Evolutionary conservation across 768 basidiomycete genomes (phyloP).

Genomic region (Podaxis rugospora): DNA sequence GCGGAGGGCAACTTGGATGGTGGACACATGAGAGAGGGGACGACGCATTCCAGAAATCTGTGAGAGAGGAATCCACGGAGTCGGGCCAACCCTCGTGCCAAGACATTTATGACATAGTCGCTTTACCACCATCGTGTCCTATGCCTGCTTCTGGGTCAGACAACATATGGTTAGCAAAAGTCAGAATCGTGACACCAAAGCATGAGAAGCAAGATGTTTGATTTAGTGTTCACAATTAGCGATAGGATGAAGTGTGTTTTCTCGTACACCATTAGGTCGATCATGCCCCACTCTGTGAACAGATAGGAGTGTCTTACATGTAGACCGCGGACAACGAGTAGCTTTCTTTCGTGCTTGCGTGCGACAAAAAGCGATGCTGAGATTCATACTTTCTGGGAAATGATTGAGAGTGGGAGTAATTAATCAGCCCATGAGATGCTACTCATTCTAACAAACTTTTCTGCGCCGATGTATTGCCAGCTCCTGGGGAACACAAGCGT

Average conservation of each 20-base stretch:
- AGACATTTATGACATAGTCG: slow-evolving; percentile 13
- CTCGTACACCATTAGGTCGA: slow-evolving; percentile 2
- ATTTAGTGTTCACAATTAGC: slow-evolving; percentile 15
- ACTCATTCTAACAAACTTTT: slow-evolving; percentile 7
- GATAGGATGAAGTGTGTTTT: slow-evolving; percentile 1
- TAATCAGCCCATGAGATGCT: slow-evolving; percentile 3
- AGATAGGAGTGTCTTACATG: background rate
- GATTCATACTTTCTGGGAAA: slow-evolving; percentile 13
- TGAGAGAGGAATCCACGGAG: slow-evolving; percentile 9
- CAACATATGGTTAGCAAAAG: slow-evolving; percentile 12
- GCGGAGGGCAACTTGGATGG: background rate
- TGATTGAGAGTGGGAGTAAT: slow-evolving; percentile 11
- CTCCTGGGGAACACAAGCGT: background rate
- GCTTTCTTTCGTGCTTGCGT: slow-evolving; percentile 12
- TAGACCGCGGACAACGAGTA: slow-evolving; percentile 22
- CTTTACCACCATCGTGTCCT: slow-evolving; percentile 14
- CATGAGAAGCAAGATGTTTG: slow-evolving; percentile 14
- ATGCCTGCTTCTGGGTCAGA: slow-evolving; percentile 11
- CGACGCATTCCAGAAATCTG: slow-evolving; percentile 3
- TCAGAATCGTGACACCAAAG: slow-evolving; percentile 14
- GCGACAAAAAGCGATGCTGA: slow-evolving; percentile 8
- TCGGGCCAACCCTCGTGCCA: slow-evolving; percentile 12
- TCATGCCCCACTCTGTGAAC: background rate
- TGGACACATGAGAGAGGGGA: slow-evolving; percentile 1
- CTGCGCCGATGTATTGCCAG: slow-evolving; percentile 6